Percentiles rank a stretch among this genome's conserved stretches.
Evolutionary conservation across 176 grass and related monocot species (phyloP).

Genomic region (Echinochloa phyllopogon): DNA sequence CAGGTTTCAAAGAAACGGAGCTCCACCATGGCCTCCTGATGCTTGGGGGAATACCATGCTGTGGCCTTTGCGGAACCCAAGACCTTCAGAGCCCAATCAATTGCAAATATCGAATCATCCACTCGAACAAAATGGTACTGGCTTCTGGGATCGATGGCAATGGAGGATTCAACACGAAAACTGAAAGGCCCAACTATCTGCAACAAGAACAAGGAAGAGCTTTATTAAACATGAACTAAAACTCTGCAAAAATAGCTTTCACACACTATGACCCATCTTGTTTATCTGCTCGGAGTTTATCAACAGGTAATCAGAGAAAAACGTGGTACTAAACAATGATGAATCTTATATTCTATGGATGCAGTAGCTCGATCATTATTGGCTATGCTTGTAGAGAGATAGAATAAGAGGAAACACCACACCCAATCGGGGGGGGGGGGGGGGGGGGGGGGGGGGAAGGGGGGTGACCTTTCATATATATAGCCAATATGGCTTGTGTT

Average conservation of each 20-base stretch:
- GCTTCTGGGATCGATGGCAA: constrained; percentile 60
- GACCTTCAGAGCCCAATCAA: constrained; percentile 95
- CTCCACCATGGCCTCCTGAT: constrained; percentile 83
- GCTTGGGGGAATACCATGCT: constrained; percentile 84
- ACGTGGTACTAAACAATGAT: not conserved
- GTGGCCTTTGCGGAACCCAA: constrained; percentile 97
- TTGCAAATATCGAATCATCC: constrained; percentile 73
- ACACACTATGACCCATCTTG: not conserved
- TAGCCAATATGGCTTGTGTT: too few relatives aligned
- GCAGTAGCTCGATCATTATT: constrained; percentile 3
- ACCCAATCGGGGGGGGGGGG: too few relatives aligned
- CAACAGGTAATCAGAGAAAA: constrained; percentile 1
- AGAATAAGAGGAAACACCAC: too few relatives aligned
- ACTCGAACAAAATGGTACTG: constrained; percentile 54
- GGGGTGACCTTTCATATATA: too few relatives aligned
- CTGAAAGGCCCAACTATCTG: constrained; percentile 94
- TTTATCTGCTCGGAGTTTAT: not conserved
- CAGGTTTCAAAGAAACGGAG: constrained; percentile 84
- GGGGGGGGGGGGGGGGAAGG: too few relatives aligned
- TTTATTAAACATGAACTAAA: constrained; percentile 26
- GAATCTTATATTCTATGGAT: not conserved
- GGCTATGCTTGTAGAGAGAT: too few relatives aligned
- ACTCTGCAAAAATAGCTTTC: constrained; percentile 12
- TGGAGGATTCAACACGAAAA: constrained; percentile 81
- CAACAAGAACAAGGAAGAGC: not conserved